Conservation (phyloP, 768 basidiomycete species). For the Amylocystis lapponica region DNA sequence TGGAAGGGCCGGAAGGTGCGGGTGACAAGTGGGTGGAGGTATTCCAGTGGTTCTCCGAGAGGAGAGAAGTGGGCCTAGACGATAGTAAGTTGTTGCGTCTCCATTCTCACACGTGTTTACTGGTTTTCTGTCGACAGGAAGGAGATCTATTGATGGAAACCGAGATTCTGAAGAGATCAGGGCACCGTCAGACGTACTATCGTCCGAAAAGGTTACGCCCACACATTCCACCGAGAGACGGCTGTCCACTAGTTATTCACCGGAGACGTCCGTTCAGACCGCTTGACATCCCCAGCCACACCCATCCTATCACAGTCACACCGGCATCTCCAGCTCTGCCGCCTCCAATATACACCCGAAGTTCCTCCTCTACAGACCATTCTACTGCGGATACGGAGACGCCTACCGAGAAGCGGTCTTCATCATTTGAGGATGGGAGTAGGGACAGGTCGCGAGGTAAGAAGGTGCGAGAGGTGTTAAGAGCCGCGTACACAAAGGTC, state of each 20-base stretch:
- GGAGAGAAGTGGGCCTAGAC: slow-evolving; percentile 32
- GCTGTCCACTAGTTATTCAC: slow-evolving; percentile 3
- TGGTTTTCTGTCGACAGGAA: slow-evolving; percentile 9
- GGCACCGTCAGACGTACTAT: slow-evolving; percentile 20
- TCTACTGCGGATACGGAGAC: too few species aligned
- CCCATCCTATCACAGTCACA: slow-evolving; percentile 49
- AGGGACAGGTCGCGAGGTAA: slow-evolving; percentile 55
- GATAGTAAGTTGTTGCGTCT: slow-evolving; percentile 21
- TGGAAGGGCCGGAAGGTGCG: slow-evolving; percentile 82
- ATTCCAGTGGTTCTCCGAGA: slow-evolving; percentile 80
- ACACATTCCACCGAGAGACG: neutral
- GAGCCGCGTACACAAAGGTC: slow-evolving; percentile 66
- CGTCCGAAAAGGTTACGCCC: slow-evolving; percentile 8
- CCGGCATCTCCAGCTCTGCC: slow-evolving; percentile 45
- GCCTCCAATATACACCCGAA: neutral
- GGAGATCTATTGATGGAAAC: slow-evolving; percentile 24
- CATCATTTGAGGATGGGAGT: slow-evolving; percentile 24
- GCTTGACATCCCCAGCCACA: slow-evolving; percentile 4
- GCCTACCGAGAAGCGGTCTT: slow-evolving; percentile 11
- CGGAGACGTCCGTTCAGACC: slow-evolving; percentile 10
- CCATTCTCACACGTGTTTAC: slow-evolving; percentile 1
- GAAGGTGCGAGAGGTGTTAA: slow-evolving; percentile 76
- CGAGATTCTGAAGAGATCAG: slow-evolving; percentile 24
- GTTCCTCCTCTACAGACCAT: neutral
- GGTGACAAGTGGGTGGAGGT: slow-evolving; percentile 77